Evolutionary conservation across 495 filamentous ascomycete species (phyloP).

Genomic region (Podospora pseudoanserina): DNA sequence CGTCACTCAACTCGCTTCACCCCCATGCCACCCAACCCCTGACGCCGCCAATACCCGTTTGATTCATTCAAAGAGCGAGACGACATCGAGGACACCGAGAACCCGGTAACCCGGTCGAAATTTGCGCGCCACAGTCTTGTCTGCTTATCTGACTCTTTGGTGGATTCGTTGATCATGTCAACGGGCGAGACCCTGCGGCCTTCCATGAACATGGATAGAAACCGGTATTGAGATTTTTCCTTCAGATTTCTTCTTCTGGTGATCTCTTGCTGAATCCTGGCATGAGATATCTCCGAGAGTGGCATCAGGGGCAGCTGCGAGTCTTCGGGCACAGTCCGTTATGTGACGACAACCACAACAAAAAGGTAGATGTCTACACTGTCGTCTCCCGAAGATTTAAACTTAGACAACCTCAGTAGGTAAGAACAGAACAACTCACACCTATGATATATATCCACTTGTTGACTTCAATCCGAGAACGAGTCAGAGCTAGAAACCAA

Average conservation of each 20-base stretch:
- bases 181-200: not conserved
- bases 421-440: not conserved
- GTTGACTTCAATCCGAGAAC: too few species aligned
- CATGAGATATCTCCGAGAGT: not conserved
- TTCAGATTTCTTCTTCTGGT: not conserved
- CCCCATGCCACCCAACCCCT: not conserved
- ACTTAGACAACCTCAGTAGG: not conserved
- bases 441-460: not conserved
- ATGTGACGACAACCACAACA: not conserved
- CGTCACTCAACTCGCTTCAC: not conserved
- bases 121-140: not conserved
- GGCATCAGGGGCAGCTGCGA: not conserved
- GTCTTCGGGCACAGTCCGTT: not conserved
- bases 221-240: not conserved
- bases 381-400: not conserved
- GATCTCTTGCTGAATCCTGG: not conserved
- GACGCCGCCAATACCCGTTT: not conserved
- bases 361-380: not conserved
- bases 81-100: not conserved
- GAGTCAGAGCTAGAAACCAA: not conserved
- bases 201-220: not conserved
- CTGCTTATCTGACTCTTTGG: not conserved
- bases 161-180: not conserved
- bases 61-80: not conserved
- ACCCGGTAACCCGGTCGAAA: not conserved